These are phyloP conservation scores for Epichloe brachyelytri DNA, from an alignment of 2,329 filamentous ascomycete species.

Conservation along the genomic window DNA sequence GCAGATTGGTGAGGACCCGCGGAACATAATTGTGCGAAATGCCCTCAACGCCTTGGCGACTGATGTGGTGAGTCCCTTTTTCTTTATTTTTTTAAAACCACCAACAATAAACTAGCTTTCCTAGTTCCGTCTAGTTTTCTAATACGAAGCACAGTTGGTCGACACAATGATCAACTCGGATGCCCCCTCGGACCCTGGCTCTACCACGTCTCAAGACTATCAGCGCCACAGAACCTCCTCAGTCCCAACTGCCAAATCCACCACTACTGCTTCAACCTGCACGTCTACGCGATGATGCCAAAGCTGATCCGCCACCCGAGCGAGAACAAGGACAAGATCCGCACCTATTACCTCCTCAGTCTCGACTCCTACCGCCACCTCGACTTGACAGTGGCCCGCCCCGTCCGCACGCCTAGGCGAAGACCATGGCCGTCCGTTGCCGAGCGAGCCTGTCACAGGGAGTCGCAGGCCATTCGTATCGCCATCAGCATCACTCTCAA, in stretches of 20 bases:
- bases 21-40: too few species aligned
- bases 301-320: background rate
- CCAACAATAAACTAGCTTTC: too few species aligned
- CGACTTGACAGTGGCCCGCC: background rate
- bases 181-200: background rate
- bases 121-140: too few species aligned
- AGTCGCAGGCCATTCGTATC: too few species aligned
- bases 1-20: background rate
- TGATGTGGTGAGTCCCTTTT: too few species aligned
- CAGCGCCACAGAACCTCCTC: background rate
- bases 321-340: background rate
- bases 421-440: background rate
- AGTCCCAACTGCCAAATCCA: background rate
- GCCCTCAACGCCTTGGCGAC: too few species aligned
- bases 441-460: too few species aligned
- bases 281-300: background rate
- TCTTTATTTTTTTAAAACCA: too few species aligned
- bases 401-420: background rate
- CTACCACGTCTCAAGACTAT: background rate
- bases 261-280: background rate
- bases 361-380: background rate
- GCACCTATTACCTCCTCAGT: background rate
- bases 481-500: too few species aligned
- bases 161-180: background rate
- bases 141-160: too few species aligned